Conservation (phyloP, 2,329 filamentous ascomycete species). For the Hymenoscyphus repandus region DNA sequence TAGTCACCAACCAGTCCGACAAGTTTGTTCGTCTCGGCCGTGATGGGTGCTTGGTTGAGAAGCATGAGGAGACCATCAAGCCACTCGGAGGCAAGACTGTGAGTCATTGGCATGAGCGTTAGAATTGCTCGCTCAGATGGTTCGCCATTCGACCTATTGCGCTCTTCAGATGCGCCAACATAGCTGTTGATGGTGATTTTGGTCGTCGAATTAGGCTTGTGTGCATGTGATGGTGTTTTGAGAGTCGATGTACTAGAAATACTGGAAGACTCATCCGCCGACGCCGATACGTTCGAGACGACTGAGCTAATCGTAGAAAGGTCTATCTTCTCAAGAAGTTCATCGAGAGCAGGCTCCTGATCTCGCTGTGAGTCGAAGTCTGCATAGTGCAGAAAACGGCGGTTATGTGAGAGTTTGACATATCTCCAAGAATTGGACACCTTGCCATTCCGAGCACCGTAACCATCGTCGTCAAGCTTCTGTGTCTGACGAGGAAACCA, state of each 20-base stretch:
- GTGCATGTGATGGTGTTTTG: slow-evolving; percentile 27
- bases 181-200: slow-evolving; percentile 91
- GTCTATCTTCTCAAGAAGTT: slow-evolving; percentile 77
- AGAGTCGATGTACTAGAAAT: slow-evolving; percentile 38
- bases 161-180: slow-evolving; percentile 23
- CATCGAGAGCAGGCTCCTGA: slow-evolving; percentile 66
- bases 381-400: slow-evolving; percentile 83
- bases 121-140: slow-evolving; percentile 68
- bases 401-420: slow-evolving; percentile 83
- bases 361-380: slow-evolving; percentile 67
- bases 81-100: slow-evolving; percentile 90
- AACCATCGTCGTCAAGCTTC: slow-evolving; percentile 40
- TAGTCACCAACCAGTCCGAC: slow-evolving; percentile 83
- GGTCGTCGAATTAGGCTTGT: slow-evolving; percentile 47
- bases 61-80: slow-evolving; percentile 93
- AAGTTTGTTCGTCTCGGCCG: slow-evolving; percentile 89
- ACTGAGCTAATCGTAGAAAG: slow-evolving; percentile 85
- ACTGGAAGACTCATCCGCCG: slow-evolving; percentile 44
- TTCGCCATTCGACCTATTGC: slow-evolving; percentile 32
- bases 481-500: slow-evolving; percentile 63
- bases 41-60: slow-evolving; percentile 91
- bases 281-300: slow-evolving; percentile 69
- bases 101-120: slow-evolving; percentile 74
- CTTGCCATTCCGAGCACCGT: slow-evolving; percentile 11
- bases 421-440: slow-evolving; percentile 59